Evolutionary conservation across 2,329 filamentous ascomycete species (phyloP).

Genomic region (Cladosporium sp.): DNA sequence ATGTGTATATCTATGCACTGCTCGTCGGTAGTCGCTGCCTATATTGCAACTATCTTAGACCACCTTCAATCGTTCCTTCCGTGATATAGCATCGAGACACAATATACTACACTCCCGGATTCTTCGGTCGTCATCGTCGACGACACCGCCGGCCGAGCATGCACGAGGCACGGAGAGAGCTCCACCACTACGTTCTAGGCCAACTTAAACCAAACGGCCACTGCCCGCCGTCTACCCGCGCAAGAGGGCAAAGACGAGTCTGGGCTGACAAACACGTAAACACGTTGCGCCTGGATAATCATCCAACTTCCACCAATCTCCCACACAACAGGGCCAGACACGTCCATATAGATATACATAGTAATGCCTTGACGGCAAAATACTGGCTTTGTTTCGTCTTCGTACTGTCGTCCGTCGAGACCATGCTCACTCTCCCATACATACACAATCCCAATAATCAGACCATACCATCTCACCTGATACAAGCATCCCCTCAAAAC

Average conservation of each 20-base stretch:
- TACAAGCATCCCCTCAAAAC: neutral
- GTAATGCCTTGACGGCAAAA: neutral
- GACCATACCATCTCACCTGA: neutral
- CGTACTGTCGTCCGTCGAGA: neutral
- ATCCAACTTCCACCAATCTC: neutral
- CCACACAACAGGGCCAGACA: neutral
- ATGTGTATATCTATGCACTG: neutral
- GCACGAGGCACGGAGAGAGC: neutral
- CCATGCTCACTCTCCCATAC: neutral
- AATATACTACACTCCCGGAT: neutral
- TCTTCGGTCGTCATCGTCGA: neutral
- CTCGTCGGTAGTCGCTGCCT: neutral
- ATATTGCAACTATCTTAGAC: neutral
- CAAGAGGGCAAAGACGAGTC: neutral
- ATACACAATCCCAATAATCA: neutral
- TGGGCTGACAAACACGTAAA: conserved; percentile 1
- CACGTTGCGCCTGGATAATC: neutral
- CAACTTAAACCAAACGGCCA: neutral
- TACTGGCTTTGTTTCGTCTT: neutral
- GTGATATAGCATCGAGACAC: neutral
- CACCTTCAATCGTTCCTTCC: neutral
- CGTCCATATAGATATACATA: neutral
- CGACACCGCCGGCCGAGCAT: neutral
- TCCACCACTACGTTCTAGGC: neutral
- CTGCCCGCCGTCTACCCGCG: conserved; percentile 4